These are phyloP conservation scores for Nothomitra cinnamomea DNA, from an alignment of 2,329 filamentous ascomycete genomes.

Conservation along the genomic window DNA sequence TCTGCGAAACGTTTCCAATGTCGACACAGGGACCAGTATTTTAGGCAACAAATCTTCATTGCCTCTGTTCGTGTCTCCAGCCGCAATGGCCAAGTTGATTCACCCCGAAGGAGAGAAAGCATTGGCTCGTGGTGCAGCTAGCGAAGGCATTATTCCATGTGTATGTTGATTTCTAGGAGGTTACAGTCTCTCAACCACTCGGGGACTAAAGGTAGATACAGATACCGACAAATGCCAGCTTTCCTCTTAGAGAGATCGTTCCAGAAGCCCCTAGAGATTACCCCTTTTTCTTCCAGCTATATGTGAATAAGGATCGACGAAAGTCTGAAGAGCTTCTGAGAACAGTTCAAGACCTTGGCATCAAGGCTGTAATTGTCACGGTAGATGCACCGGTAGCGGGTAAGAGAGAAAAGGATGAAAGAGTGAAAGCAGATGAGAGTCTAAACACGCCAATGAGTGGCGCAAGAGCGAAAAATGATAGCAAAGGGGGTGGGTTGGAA, in stretches of 20 bases:
- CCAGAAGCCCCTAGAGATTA: constrained; percentile 11
- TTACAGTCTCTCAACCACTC: background rate
- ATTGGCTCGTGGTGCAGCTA: constrained; percentile 23
- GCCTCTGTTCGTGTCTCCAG: constrained; percentile 26
- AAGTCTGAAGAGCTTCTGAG: constrained; percentile 13
- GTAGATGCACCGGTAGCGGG: constrained; percentile 19
- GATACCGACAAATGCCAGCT: constrained; percentile 23
- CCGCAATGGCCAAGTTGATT: constrained; percentile 26
- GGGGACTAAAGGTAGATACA: background rate
- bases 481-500: constrained; percentile 36
- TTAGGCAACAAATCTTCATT: constrained; percentile 19
- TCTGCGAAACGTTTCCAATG: constrained; percentile 22
- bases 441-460: constrained; percentile 30
- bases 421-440: constrained; percentile 29
- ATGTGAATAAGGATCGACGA: constrained; percentile 20
- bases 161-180: background rate
- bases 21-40: constrained; percentile 21
- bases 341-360: constrained; percentile 15
- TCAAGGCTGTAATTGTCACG: constrained; percentile 19
- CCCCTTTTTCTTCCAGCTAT: constrained; percentile 22
- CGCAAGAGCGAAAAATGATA: constrained; percentile 32
- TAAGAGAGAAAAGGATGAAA: constrained; percentile 30
- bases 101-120: constrained; percentile 27
- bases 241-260: constrained; percentile 24
- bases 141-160: constrained; percentile 21